Conservation (phyloP, 164 flowering plant genomes). For the Sextonia rubra region DNA sequence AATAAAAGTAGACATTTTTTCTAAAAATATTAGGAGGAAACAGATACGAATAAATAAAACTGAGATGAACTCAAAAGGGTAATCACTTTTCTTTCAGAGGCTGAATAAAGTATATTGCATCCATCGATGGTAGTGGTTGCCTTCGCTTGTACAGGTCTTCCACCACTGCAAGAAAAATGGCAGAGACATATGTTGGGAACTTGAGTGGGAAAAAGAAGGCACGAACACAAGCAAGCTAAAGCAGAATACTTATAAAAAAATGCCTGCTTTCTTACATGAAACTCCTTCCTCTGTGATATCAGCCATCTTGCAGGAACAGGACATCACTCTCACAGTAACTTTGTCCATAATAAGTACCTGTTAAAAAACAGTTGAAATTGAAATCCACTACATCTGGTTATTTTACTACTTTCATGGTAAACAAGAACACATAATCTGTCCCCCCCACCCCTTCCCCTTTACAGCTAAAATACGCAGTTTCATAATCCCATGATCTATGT, state of each 20-base stretch:
- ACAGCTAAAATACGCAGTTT: too few relatives aligned
- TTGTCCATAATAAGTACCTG: slow-evolving; percentile 99
- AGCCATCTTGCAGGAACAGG: slow-evolving; percentile 93
- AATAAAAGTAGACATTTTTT: too few relatives aligned
- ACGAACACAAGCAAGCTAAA: background rate
- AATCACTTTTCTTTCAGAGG: slow-evolving; percentile 88
- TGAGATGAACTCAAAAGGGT: too few relatives aligned
- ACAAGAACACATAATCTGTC: background rate
- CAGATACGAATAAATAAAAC: too few relatives aligned
- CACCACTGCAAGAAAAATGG: slow-evolving; percentile 69
- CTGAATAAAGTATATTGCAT: slow-evolving; percentile 93
- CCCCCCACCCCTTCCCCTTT: too few relatives aligned
- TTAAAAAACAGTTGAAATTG: slow-evolving; percentile 9
- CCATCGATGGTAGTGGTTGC: slow-evolving; percentile 96
- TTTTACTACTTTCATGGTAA: background rate
- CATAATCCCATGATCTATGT: too few relatives aligned
- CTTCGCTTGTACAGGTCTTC: slow-evolving; percentile 92
- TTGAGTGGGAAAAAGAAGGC: background rate
- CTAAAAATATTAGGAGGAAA: too few relatives aligned
- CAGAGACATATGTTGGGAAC: background rate
- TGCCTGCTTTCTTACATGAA: slow-evolving; percentile 63
- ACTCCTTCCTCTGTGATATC: slow-evolving; percentile 94
- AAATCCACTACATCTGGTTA: background rate
- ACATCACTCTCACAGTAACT: slow-evolving; percentile 91
- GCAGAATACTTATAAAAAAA: background rate